Evolutionary conservation across 352 stramenopile species (phyloP).

Genomic region (Phytophthora cajani): DNA sequence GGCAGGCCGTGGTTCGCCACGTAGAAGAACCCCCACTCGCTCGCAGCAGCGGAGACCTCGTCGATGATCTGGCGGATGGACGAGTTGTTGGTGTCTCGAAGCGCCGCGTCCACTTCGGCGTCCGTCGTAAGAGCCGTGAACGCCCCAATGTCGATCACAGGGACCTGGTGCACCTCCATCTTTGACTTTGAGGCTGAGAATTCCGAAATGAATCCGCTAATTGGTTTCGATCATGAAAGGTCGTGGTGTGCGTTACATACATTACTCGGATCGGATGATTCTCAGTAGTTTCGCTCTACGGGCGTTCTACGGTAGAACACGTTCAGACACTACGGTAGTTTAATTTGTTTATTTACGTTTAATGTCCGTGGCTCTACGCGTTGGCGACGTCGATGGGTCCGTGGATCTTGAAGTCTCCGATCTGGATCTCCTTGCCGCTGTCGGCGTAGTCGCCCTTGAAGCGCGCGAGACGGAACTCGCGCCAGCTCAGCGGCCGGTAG

Average conservation of each 20-base stretch:
- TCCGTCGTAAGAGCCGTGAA: not conserved
- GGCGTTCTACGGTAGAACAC: not conserved
- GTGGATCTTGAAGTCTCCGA: conserved; percentile 30
- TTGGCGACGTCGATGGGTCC: conserved; percentile 8
- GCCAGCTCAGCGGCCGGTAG: conserved; percentile 87
- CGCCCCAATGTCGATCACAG: not conserved
- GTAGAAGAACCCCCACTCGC: conserved; percentile 94
- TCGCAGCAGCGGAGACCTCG: conserved; percentile 50
- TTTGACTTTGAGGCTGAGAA: not conserved
- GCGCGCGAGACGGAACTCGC: conserved; percentile 86
- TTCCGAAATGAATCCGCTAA: not conserved
- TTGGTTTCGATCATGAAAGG: not conserved
- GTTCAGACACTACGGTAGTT: not conserved
- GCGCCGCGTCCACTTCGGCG: not conserved
- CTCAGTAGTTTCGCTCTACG: no score
- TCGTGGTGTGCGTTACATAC: not conserved
- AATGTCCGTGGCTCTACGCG: not conserved
- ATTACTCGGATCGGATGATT: no score
- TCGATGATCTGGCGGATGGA: not conserved
- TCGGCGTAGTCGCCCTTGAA: conserved; percentile 94
- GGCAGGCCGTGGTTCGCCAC: conserved; percentile 83
- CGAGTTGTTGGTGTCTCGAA: not conserved
- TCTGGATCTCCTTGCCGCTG: conserved; percentile 81
- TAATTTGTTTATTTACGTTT: not conserved
- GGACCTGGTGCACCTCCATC: not conserved